Base-by-base conservation (phyloP, 352 stramenopile species). In the Paralagenidium karlingii region DNA sequence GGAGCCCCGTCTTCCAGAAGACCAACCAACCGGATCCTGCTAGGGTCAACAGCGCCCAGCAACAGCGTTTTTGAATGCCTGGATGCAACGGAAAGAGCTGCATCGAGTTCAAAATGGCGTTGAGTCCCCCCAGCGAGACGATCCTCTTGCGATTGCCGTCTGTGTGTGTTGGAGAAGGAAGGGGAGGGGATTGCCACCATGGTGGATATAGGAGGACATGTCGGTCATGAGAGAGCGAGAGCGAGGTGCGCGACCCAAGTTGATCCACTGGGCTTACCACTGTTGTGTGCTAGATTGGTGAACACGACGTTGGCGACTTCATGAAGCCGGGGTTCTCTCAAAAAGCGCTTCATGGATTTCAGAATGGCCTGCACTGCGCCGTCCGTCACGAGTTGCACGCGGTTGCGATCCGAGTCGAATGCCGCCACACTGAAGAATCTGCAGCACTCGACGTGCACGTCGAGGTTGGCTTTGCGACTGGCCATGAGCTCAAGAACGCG, bases 211-310 rank as follows among this genome's bases (percentile, higher is more conserved):
- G n/a, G n/a, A n/a, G n/a, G n/a, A n/a, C n/a, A n/a, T n/a, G n/a
- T n/a, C n/a, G n/a, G n/a, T n/a, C n/a, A n/a, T n/a, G n/a, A n/a
- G n/a, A n/a, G n/a, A n/a, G n/a, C n/a, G n/a, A n/a, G n/a, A n/a
- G n/a, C n/a, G n/a, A n/a, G n/a, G n/a, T n/a, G n/a, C n/a, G n/a
- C n/a, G n/a, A n/a, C n/a, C n/a, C n/a, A n/a, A n/a, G n/a, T n/a
- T n/a, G n/a, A n/a, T n/a, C n/a, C n/a, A 18, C 47, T 53, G n/a
- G 40, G 43, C 49, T 43, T 58, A 70, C 65, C 68, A 38, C 76
- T 79, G 25, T 94, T 83, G 40, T 88, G 74, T 1, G 86, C 65
- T 10, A 96, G 61, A 47, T 95, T 95, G 8, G 81, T 88, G 12
- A 96, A 44, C 21, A 79, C 40, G 20, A 78, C 65, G 34, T 77